Conservation (phyloP, 1,284 basidiomycete species). For the Ustilago bromivora region DNA sequence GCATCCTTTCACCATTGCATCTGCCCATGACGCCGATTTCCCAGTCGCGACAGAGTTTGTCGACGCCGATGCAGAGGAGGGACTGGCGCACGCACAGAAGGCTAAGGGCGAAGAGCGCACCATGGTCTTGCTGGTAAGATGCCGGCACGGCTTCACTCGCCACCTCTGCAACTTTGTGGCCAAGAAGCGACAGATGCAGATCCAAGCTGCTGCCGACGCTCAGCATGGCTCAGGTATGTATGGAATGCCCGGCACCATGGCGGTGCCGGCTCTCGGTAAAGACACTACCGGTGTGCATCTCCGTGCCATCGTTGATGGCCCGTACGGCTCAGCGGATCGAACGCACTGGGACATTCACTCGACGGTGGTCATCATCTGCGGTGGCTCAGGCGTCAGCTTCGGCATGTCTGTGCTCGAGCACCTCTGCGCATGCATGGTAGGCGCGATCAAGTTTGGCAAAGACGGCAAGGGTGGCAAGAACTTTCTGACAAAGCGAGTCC, state of each 20-base stretch:
- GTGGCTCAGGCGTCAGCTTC: slow-evolving; percentile 84
- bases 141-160: slow-evolving; percentile 81
- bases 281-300: slow-evolving; percentile 74
- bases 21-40: slow-evolving; percentile 74
- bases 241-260: slow-evolving; percentile 53
- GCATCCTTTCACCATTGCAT: slow-evolving; percentile 85
- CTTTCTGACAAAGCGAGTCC: slow-evolving; percentile 75
- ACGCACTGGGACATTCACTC: slow-evolving; percentile 77
- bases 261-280: slow-evolving; percentile 53
- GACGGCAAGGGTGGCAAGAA: slow-evolving; percentile 68
- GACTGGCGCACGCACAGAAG: slow-evolving; percentile 64
- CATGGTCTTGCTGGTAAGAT: slow-evolving; percentile 81
- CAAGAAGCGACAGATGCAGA: slow-evolving; percentile 54
- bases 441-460: slow-evolving; percentile 42
- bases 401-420: slow-evolving; percentile 81
- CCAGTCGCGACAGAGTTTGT: slow-evolving; percentile 51
- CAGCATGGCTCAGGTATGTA: slow-evolving; percentile 33
- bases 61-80: slow-evolving; percentile 50
- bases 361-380: slow-evolving; percentile 79
- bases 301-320: slow-evolving; percentile 79
- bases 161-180: slow-evolving; percentile 76
- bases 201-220: slow-evolving; percentile 53
- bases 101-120: slow-evolving; percentile 72
- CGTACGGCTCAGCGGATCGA: slow-evolving; percentile 80
- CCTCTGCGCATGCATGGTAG: slow-evolving; percentile 76